Evolutionary conservation across 805 yeast genomes (phyloP).

Genomic region (Torulaspora indica): DNA sequence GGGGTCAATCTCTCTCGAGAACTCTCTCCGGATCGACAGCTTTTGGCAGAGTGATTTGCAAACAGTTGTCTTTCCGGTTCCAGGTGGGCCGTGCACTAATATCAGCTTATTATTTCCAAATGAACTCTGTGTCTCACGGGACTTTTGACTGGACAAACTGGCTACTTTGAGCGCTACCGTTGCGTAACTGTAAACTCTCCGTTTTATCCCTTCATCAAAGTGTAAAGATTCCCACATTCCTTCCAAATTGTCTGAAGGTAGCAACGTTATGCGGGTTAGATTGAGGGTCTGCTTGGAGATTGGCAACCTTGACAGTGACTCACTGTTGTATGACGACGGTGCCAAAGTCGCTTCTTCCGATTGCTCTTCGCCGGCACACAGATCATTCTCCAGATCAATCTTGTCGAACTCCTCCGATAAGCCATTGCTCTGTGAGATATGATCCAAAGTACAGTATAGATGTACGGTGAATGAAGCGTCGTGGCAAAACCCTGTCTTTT

Average conservation of each 20-base stretch:
- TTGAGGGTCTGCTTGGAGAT: slow-evolving; percentile 20
- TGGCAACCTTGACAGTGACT: slow-evolving; percentile 10
- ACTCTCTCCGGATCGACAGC: slow-evolving; percentile 33
- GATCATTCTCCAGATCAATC: slow-evolving; percentile 26
- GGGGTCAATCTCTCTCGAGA: slow-evolving; percentile 1
- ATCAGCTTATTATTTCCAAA: slow-evolving; percentile 29
- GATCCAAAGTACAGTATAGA: slow-evolving; percentile 19
- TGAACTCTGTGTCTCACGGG: not conserved
- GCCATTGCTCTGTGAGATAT: slow-evolving; percentile 6
- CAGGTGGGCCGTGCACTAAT: slow-evolving; percentile 44
- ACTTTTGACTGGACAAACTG: slow-evolving; percentile 8
- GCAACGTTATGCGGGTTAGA: slow-evolving; percentile 16
- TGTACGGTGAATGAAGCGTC: slow-evolving; percentile 6
- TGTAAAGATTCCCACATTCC: slow-evolving; percentile 37
- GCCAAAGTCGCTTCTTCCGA: slow-evolving; percentile 16
- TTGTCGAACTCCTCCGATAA: slow-evolving; percentile 32
- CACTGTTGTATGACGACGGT: not conserved
- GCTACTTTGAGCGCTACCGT: slow-evolving; percentile 33
- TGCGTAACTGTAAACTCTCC: slow-evolving; percentile 33
- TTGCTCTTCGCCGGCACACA: slow-evolving; percentile 10
- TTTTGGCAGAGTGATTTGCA: slow-evolving; percentile 42
- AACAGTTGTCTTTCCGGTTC: slow-evolving; percentile 45
- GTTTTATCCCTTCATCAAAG: slow-evolving; percentile 33
- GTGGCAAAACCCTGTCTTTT: not conserved
- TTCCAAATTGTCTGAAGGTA: slow-evolving; percentile 35